Evolutionary conservation across 1,139 yeast species (phyloP).

Genomic region (Suhomyces choctaworum): DNA sequence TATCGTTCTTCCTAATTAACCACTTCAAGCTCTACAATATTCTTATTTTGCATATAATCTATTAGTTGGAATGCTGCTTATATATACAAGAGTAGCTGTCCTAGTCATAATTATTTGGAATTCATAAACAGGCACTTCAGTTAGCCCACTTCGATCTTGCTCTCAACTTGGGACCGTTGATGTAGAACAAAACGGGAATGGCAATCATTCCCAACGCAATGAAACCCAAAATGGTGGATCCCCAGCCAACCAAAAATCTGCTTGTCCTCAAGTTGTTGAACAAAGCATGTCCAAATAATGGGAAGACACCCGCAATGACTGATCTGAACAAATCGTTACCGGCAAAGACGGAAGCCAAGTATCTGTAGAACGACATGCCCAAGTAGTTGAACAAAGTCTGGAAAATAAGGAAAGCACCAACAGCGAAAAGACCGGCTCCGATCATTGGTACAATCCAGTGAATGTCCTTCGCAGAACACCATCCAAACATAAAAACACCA

Average conservation of each 20-base stretch:
- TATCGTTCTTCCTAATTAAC: no score
- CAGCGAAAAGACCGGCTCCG: constrained; percentile 41
- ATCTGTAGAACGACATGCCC: constrained; percentile 37
- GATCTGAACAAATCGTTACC: constrained; percentile 55
- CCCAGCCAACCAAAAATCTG: constrained; percentile 59
- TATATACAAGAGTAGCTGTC: no score
- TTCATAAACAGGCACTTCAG: no score
- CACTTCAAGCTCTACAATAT: no score
- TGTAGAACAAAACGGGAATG: constrained; percentile 49
- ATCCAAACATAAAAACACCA: constrained; percentile 51
- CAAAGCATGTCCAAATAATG: constrained; percentile 57
- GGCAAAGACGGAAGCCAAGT: constrained; percentile 60
- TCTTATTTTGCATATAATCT: no score
- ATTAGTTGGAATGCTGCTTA: no score
- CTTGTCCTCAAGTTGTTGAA: constrained; percentile 42
- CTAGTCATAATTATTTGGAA: no score
- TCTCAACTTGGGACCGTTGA: constrained; percentile 51
- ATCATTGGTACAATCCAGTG: constrained; percentile 49
- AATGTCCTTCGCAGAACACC: constrained; percentile 42
- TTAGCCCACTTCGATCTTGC: constrained; percentile 46
- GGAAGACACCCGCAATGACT: constrained; percentile 60
- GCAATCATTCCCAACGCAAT: constrained; percentile 42
- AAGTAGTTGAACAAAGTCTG: constrained; percentile 40
- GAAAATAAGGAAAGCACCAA: constrained; percentile 42
- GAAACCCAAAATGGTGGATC: constrained; percentile 49